Base-by-base conservation (phyloP, 352 stramenopile species). In the Pythium pectinolyticum region DNA sequence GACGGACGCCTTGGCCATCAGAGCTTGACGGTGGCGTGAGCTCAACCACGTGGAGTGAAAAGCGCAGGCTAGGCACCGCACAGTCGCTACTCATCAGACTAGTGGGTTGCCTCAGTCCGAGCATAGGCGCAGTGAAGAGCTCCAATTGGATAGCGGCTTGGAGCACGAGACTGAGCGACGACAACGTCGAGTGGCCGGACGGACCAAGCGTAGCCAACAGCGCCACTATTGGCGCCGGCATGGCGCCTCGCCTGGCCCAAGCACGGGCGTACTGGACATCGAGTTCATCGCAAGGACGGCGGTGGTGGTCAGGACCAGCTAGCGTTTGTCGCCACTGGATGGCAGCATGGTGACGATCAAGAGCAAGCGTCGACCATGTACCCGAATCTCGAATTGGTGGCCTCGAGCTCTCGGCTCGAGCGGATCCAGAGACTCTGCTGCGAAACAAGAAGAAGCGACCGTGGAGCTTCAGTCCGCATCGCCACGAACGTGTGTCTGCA, bases 401-500 rank as follows among this genome's bases (percentile, higher is more conserved):
- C n/a, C n/a, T n/a, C 1, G 40, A 25, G 8, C 40, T 31, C 0
- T 32, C n/a, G 7, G 50, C 43, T 41, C 4, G 7, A 39, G 2
- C 14, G 9, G n/a, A 15, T 25, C 11, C 11, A 28, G 20, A 27
- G 30, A 52, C 25, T 14, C 37, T 32, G 5, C 34, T 41, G n/a
- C 50, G 52, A 45, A 65, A 64, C 53, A 72, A 31, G 34, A 61
- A 67, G 47, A 49, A 72, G 15, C 58, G 57, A 0, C 58, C 65
- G 19, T 27, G n/a, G 37, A 43, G 27, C 22, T 72, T 72, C n/a
- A 53, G 14, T 17, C 65, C 65, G 27, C 45, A 61, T 11, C 58
- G 59, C 53, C 52, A 63, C 31, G 48, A 35, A 20, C 31, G 49
- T 15, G 10, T 14, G 43, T n/a, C 32, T 32, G 43, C 1, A 9